Percentiles rank a stretch among this genome's conserved stretches.
phyloP scores from a whole-genome alignment of 208 protist species.

The Strigomonas oncopelti region DNA sequence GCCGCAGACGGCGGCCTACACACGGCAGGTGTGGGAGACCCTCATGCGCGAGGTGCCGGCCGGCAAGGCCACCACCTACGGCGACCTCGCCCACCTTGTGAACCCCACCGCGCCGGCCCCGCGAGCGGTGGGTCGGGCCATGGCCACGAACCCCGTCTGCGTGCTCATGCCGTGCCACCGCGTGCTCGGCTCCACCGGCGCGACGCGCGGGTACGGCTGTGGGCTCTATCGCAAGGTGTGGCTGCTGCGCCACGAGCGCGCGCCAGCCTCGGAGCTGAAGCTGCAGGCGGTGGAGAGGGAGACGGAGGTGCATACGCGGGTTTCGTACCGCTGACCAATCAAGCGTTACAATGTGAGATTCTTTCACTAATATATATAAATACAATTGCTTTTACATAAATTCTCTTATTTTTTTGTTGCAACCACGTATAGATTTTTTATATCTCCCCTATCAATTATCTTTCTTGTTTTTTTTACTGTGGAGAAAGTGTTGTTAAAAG shows the following conservation, averaged over 20 bases:
- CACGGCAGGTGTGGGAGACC: conserved; percentile 33
- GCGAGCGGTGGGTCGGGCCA: conserved; percentile 59
- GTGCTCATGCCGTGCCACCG: conserved; percentile 76
- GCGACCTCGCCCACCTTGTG: conserved; percentile 30
- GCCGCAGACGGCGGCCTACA: conserved; percentile 34
- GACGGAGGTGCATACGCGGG: conserved; percentile 18
- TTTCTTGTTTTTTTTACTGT: not conserved
- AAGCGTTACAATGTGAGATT: no score
- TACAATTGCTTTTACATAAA: not conserved
- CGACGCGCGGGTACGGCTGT: conserved; percentile 54
- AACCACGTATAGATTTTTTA: not conserved
- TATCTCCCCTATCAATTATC: no score
- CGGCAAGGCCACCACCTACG: conserved; percentile 47
- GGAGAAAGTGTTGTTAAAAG: no score
- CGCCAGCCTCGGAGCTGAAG: conserved; percentile 24
- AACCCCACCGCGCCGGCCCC: conserved; percentile 13
- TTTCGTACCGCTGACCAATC: conserved; percentile 19
- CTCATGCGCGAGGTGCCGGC: conserved; percentile 40
- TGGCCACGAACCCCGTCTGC: conserved; percentile 56
- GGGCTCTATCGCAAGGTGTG: conserved; percentile 64
- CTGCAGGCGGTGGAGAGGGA: conserved; percentile 27
- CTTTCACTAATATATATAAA: no score
- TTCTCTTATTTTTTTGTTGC: no score
- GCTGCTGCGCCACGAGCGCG: conserved; percentile 63
- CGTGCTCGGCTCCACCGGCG: conserved; percentile 43